A percentile compares a stretch with the other conserved stretches of the same genome.
These are phyloP conservation scores for Plectosphaerella sp. DNA, from an alignment of 2,329 filamentous ascomycete species.

Conservation along the genomic window DNA sequence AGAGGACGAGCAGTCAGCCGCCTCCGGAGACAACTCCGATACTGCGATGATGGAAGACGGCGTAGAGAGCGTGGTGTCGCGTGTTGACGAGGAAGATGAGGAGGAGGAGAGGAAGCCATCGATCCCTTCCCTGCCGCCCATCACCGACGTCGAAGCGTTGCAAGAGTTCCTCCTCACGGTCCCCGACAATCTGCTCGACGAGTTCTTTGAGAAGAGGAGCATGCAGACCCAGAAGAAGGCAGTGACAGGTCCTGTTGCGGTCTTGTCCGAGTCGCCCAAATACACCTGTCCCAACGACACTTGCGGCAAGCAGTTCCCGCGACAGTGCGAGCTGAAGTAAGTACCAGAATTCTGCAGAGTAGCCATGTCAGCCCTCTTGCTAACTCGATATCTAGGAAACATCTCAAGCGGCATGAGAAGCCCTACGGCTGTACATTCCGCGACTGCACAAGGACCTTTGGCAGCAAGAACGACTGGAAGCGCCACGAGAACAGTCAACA, in stretches of 20 bases:
- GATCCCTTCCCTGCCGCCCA: no score
- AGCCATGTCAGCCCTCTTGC: conserved; percentile 5
- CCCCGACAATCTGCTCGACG: conserved; percentile 26
- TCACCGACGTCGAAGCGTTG: neutral
- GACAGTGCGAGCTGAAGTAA: conserved; percentile 56
- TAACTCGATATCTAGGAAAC: conserved; percentile 57
- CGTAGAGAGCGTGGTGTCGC: no score
- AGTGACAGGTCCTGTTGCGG: no score
- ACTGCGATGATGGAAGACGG: no score
- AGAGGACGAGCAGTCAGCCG: no score
- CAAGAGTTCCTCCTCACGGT: conserved; percentile 18
- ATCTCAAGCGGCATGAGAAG: conserved; percentile 73
- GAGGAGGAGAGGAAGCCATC: no score
- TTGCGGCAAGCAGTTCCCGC: conserved; percentile 42
- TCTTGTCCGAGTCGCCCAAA: neutral
- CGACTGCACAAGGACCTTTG: conserved; percentile 68
- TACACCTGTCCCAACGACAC: conserved; percentile 4
- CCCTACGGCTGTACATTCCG: conserved; percentile 79
- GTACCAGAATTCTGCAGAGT: conserved; percentile 8
- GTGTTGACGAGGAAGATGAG: no score
- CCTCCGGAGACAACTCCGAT: no score
- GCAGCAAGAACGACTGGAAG: conserved; percentile 95
- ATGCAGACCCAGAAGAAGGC: neutral
- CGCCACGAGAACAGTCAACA: conserved; percentile 83
- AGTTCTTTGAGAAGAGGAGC: conserved; percentile 20